A percentile compares a stretch with the other conserved stretches of the same genome.
phyloP scores from a whole-genome alignment of 176 grass and related monocot genomes.

The Cenchrus americanus region DNA sequence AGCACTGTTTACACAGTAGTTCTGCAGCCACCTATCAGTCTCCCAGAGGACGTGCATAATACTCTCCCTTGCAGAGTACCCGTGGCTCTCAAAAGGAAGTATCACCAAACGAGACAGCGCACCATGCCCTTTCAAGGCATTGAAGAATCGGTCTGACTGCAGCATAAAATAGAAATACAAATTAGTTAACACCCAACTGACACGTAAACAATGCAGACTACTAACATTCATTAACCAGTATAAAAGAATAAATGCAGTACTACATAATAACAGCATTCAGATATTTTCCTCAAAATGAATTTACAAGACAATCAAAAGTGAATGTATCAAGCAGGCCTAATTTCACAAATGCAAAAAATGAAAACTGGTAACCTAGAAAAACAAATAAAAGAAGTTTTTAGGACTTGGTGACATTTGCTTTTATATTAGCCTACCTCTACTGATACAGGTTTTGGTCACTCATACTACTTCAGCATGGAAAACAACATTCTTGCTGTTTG shows the following conservation, averaged over 20 bases:
- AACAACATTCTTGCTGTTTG: slow-evolving; percentile 15
- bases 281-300: slow-evolving; percentile 28
- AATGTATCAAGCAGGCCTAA: neutral
- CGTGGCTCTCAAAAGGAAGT: slow-evolving; percentile 96
- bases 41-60: slow-evolving; percentile 99
- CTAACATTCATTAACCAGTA: slow-evolving; percentile 18
- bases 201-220: slow-evolving; percentile 17
- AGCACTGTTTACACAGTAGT: slow-evolving; percentile 69
- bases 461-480: slow-evolving; percentile 3
- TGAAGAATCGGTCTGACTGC: slow-evolving; percentile 99
- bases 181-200: slow-evolving; percentile 23
- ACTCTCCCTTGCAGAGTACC: slow-evolving; percentile 95
- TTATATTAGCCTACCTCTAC: slow-evolving; percentile 27
- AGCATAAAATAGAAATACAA: slow-evolving; percentile 18
- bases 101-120: slow-evolving; percentile 87
- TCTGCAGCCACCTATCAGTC: slow-evolving; percentile 91
- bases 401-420: neutral
- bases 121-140: slow-evolving; percentile 98
- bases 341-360: slow-evolving; percentile 9
- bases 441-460: neutral
- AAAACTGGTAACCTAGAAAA: neutral
- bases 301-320: slow-evolving; percentile 2
- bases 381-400: slow-evolving; percentile 4
- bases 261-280: slow-evolving; percentile 1
- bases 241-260: slow-evolving; percentile 22